Conservation (phyloP, 2,329 filamentous ascomycete genomes). For the Xylaria sp. region DNA sequence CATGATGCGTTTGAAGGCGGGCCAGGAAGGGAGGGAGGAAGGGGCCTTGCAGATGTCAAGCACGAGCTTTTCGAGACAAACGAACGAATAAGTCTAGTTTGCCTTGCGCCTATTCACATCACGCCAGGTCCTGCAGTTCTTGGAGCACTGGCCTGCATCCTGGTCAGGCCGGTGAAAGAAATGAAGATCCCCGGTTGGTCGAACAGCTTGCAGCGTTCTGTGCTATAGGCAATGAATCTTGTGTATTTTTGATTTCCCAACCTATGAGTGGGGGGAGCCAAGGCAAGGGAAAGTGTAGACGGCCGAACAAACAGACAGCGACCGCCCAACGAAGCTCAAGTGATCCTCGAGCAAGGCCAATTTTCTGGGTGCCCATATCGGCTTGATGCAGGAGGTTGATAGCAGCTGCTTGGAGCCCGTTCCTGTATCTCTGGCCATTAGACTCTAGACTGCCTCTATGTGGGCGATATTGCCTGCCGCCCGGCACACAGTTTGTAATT, state of each 20-base stretch:
- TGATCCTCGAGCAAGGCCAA: background rate
- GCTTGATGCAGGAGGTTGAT: background rate
- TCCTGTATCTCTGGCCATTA: background rate
- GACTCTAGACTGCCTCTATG: background rate
- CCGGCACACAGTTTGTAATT: background rate
- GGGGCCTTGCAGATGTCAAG: conserved; percentile 24
- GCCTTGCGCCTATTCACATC: background rate
- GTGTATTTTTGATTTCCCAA: background rate
- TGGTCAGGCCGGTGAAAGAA: conserved; percentile 6
- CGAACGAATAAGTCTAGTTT: conserved; percentile 2
- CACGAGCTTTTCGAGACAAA: conserved; percentile 19
- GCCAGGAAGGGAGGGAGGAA: background rate
- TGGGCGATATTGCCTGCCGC: conserved; percentile 2
- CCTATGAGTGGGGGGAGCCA: background rate
- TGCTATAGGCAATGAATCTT: background rate
- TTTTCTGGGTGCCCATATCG: background rate
- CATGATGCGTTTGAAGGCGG: background rate
- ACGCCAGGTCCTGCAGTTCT: background rate
- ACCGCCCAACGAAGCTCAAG: background rate
- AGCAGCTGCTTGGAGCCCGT: background rate
- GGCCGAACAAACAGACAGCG: background rate
- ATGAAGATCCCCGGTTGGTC: background rate
- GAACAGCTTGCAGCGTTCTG: background rate
- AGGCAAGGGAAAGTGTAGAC: background rate
- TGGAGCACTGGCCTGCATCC: conserved; percentile 6